phyloP scores from a whole-genome alignment of 345 rosid genomes.

The Diplotaxis tenuifolia region DNA sequence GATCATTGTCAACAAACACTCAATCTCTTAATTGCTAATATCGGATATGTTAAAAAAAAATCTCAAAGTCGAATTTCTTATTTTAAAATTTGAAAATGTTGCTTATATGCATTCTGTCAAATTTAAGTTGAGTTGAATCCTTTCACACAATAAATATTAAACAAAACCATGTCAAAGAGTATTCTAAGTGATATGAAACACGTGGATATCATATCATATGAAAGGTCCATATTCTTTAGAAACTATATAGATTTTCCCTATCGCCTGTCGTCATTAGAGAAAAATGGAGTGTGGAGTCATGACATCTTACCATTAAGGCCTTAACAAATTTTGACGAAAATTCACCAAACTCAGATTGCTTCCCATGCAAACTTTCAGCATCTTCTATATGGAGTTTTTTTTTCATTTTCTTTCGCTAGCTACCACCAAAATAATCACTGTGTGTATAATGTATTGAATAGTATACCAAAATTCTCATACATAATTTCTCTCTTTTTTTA shows the following conservation, averaged over 20 bases:
- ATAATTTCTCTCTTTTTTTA: neutral
- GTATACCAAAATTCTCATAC: neutral
- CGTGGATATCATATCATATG: neutral
- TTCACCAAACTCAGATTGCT: constrained; percentile 41
- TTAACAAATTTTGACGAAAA: constrained; percentile 40
- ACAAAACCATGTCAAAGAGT: neutral
- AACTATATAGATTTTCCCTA: neutral
- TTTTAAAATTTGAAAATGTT: neutral
- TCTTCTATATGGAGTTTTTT: constrained; percentile 23
- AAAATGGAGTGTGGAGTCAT: constrained; percentile 27
- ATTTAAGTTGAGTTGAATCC: neutral
- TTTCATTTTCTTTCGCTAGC: neutral
- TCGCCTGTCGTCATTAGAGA: constrained; percentile 20
- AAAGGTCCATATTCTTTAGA: neutral
- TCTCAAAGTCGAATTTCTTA: neutral
- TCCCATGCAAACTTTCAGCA: constrained; percentile 41
- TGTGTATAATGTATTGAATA: neutral
- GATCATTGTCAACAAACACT: neutral
- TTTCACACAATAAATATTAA: neutral
- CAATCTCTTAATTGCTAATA: too few relatives aligned
- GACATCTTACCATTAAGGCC: constrained; percentile 39
- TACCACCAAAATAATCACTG: neutral
- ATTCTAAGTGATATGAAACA: neutral
- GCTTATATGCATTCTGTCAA: neutral
- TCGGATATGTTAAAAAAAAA: too few relatives aligned